phyloP scores from a whole-genome alignment of 257 asterid genomes.

The Solanum pimpinellifolium region DNA sequence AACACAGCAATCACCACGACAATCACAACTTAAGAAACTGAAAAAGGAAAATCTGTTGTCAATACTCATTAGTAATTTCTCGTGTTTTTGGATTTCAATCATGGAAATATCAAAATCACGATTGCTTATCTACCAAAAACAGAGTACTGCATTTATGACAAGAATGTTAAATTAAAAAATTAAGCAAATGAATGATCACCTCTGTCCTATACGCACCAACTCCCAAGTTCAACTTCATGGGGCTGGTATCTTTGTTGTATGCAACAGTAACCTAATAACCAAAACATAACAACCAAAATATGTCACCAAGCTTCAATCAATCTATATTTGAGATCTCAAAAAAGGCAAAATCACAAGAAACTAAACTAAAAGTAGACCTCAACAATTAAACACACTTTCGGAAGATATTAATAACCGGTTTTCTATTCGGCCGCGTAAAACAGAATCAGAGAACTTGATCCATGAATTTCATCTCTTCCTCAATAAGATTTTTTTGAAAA shows the following conservation, averaged over 20 bases:
- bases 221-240: constrained; percentile 81
- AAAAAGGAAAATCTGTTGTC: background rate
- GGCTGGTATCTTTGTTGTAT: constrained; percentile 78
- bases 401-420: background rate
- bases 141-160: background rate
- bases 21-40: background rate
- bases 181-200: constrained; percentile 26
- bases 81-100: background rate
- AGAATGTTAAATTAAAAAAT: background rate
- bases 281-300: background rate
- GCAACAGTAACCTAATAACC: constrained; percentile 77
- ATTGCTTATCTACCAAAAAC: background rate
- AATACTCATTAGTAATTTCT: background rate
- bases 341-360: background rate
- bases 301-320: background rate
- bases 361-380: background rate
- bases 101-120: background rate
- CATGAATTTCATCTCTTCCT: background rate
- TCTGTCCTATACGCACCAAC: constrained; percentile 99
- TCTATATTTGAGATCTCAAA: background rate
- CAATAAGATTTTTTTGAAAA: too few relatives aligned
- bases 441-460: background rate
- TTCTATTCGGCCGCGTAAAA: background rate
- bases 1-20: background rate
- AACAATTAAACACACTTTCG: background rate